These are phyloP conservation scores for Blepharisma undulans DNA, from an alignment of 169 alveolate species.

Conservation along the genomic window DNA sequence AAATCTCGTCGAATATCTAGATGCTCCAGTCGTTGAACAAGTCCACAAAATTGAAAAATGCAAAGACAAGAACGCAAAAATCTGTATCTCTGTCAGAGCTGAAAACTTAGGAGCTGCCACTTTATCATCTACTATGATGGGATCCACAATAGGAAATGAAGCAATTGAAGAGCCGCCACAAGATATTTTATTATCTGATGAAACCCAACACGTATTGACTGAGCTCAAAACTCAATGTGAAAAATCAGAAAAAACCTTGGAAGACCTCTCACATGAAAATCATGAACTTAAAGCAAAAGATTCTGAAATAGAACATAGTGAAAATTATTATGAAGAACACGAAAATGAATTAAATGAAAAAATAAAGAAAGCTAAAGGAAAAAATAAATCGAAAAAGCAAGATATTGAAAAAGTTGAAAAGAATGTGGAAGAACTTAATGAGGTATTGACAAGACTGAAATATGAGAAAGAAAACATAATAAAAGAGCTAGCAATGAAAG, in stretches of 20 bases:
- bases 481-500: background rate
- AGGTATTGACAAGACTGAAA: background rate
- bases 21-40: background rate
- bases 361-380: background rate
- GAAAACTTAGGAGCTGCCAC: background rate
- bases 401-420: background rate
- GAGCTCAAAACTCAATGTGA: background rate
- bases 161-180: background rate
- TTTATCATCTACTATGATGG: background rate
- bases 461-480: background rate
- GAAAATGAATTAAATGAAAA: background rate
- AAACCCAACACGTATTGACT: background rate
- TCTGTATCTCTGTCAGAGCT: background rate
- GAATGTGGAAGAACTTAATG: background rate
- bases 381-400: background rate
- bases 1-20: background rate
- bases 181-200: background rate
- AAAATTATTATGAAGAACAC: background rate
- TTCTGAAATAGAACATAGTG: background rate
- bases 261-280: conserved; percentile 1
- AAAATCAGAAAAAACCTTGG: background rate
- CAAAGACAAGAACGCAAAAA: background rate
- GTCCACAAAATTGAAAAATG: background rate
- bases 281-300: background rate
- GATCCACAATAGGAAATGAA: background rate